A percentile compares a stretch with the other conserved stretches of the same genome.
Evolutionary conservation across 352 stramenopile genomes (phyloP).

Genomic region (Bremia lactucae): DNA sequence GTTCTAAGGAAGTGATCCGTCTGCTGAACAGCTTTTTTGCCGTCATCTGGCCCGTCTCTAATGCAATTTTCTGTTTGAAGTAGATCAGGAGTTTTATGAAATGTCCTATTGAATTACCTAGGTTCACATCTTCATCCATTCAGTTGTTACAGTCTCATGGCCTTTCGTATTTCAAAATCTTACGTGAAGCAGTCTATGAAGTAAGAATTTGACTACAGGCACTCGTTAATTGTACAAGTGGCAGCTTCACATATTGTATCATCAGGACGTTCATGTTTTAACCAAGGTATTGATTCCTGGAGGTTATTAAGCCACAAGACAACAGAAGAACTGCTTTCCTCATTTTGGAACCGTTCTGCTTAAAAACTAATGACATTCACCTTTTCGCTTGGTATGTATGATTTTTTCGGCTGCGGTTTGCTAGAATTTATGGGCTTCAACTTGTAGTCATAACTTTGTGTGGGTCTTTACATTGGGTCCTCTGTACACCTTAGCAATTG

Average conservation of each 20-base stretch:
- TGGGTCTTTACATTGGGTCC: constrained; percentile 31
- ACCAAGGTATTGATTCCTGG: constrained; percentile 55
- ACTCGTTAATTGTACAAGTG: not conserved
- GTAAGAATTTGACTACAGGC: constrained; percentile 17
- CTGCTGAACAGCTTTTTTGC: constrained; percentile 73
- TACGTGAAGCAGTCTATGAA: constrained; percentile 43
- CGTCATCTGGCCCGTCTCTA: constrained; percentile 57
- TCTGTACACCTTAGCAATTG: constrained; percentile 85
- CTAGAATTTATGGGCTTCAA: constrained; percentile 64
- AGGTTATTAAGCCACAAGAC: constrained; percentile 29
- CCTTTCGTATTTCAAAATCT: constrained; percentile 34
- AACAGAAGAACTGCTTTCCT: constrained; percentile 47
- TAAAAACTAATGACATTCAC: constrained; percentile 78
- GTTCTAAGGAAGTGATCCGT: constrained; percentile 28
- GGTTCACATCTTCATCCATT: not conserved
- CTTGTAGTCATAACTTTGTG: constrained; percentile 59
- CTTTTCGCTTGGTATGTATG: constrained; percentile 71
- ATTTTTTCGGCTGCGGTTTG: constrained; percentile 56
- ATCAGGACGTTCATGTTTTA: constrained; percentile 70
- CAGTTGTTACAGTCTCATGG: constrained; percentile 32
- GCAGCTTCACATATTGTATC: not conserved
- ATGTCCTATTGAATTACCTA: too few species aligned
- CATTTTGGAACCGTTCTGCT: constrained; percentile 76
- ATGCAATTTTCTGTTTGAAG: constrained; percentile 65
- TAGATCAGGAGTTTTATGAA: constrained; percentile 7